Conservation (phyloP, 2,329 filamentous ascomycete genomes). For the Tolypocladium endophyticum region DNA sequence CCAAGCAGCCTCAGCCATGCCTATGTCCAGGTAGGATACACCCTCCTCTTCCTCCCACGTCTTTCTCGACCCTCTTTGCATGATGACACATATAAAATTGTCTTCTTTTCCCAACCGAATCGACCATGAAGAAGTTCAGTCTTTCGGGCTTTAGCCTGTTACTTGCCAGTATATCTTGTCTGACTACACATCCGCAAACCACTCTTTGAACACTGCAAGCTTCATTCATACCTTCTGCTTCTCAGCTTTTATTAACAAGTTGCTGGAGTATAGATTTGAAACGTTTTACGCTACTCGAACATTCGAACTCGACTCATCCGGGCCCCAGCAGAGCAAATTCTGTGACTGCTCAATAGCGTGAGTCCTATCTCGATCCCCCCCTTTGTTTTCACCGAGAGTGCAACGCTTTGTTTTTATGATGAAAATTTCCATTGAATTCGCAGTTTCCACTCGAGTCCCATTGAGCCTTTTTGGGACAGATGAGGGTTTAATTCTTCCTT, state of each 20-base stretch:
- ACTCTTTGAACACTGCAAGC: neutral
- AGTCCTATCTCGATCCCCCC: slow-evolving; percentile 2
- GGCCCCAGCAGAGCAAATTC: neutral
- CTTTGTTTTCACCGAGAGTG: slow-evolving; percentile 3
- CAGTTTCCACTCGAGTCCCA: slow-evolving; percentile 78
- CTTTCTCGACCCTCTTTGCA: slow-evolving; percentile 21
- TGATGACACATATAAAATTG: slow-evolving; percentile 62
- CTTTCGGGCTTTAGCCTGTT: slow-evolving; percentile 66
- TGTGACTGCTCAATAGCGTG: slow-evolving; percentile 1
- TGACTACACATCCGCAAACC: slow-evolving; percentile 35
- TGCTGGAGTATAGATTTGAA: neutral
- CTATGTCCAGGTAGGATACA: slow-evolving; percentile 13
- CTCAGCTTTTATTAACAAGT: slow-evolving; percentile 1
- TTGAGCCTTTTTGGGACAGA: slow-evolving; percentile 57
- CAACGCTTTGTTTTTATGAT: slow-evolving; percentile 41
- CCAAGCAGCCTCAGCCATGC: neutral
- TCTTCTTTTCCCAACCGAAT: slow-evolving; percentile 87
- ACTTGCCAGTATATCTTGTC: slow-evolving; percentile 86
- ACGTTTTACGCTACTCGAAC: neutral
- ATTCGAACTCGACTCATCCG: neutral
- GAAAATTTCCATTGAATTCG: slow-evolving; percentile 70
- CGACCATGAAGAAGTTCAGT: slow-evolving; percentile 71
- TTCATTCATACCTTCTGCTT: neutral
- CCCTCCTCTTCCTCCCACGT: slow-evolving; percentile 8
- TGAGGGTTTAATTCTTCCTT: slow-evolving; percentile 63